phyloP scores from a whole-genome alignment of 208 protist genomes.

The Leishmania braziliensis region DNA sequence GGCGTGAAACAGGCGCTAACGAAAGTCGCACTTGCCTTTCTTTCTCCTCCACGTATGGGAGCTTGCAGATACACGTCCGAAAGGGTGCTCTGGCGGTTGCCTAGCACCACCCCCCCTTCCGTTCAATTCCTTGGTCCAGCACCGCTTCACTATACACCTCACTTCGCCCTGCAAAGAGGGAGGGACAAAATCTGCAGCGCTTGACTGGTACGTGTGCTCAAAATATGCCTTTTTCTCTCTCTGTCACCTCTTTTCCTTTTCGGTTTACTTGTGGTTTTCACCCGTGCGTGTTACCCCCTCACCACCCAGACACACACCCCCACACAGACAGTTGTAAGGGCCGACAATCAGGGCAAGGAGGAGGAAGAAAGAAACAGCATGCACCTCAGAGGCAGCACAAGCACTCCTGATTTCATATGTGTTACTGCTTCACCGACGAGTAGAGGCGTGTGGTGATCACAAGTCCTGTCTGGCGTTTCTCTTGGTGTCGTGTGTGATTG shows the following conservation, averaged over 20 bases:
- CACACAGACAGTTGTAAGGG: background rate
- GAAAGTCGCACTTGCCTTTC: background rate
- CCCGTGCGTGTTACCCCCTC: background rate
- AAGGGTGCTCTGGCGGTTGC: background rate
- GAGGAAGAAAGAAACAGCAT: background rate
- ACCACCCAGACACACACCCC: background rate
- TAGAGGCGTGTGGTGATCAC: background rate
- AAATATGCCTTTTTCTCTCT: background rate
- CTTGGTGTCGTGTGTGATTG: background rate
- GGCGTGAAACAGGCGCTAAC: background rate
- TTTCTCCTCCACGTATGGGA: background rate
- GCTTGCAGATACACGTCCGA: background rate
- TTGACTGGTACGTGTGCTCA: background rate
- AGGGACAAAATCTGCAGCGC: background rate
- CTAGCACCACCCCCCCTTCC: background rate
- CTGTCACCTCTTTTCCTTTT: background rate
- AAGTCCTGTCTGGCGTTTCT: background rate
- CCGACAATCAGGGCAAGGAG: background rate
- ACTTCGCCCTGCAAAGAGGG: background rate
- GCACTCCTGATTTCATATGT: background rate
- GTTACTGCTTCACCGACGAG: background rate
- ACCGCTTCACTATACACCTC: background rate
- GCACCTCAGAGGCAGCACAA: background rate
- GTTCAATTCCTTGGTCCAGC: background rate
- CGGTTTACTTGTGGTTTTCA: background rate